Evolutionary conservation across 192 early-diverging fungal species (phyloP), one percentile per base, ranked within the genome.

Genomic region (Glomus cerebriforme): DNA sequence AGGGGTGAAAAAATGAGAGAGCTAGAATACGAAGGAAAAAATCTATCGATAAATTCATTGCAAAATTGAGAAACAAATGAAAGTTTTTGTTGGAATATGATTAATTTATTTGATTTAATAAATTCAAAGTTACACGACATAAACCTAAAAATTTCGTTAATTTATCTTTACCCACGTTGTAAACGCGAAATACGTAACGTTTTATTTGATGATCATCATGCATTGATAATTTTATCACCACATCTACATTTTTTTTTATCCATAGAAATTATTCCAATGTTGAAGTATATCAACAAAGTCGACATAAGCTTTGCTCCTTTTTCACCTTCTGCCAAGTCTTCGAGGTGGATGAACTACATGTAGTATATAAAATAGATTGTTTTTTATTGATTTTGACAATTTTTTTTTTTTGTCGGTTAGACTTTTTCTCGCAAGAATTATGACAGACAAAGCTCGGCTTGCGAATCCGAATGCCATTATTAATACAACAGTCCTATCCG

Each of bases 241-340:
- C 13, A 17, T 49, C 15, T 49, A 17, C 1, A 17, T 49, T 49
- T 49, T 17, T 54, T 54, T 19, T 5, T 49, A 19, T 7, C 22
- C 19, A 22, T 19, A 22, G 0, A 54, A 6, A 22, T 22, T 54
- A 47, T 59, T 17, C 69, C 9, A 78, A 77, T 77, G 75, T n/a
- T 77, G 24, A 63, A 77, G 29, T 77, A 77, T 47, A 77, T 77
- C 12, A 77, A 77, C 22, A 60, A 77, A 47, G 62, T 77, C 7
- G 49, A 62, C 31, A 64, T 77, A 24, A 77, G 45, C 65, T 77
- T 77, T 26, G 26, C 75, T 9, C 75, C 75, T 7, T 77, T 64
- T 65, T 54, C 75, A 9, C 19, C 22, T 24, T n/a, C 35, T 15
- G 54, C 75, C 17, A 62, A 59, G 64, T 59, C 75, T 37, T 13